Percentiles rank a stretch among this genome's conserved stretches.
Conservation (phyloP, 441 rosid genomes). For the Bocquillonia castaneifolia region DNA sequence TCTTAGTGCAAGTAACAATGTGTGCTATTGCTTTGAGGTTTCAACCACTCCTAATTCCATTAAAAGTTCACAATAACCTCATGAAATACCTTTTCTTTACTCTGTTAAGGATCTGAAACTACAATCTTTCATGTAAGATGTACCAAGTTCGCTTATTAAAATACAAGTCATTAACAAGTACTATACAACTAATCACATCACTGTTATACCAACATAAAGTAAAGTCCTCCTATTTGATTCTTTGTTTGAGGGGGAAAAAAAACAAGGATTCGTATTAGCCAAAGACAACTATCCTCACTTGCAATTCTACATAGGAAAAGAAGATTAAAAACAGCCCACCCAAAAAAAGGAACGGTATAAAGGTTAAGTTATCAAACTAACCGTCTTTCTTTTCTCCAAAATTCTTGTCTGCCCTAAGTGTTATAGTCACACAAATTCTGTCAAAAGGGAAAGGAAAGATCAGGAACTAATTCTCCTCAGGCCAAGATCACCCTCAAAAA, state of each 20-base stretch:
- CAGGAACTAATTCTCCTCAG: neutral
- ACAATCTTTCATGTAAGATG: neutral
- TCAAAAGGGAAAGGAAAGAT: neutral
- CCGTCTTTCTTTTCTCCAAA: slow-evolving; percentile 2
- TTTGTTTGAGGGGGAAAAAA: neutral
- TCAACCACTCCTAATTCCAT: neutral
- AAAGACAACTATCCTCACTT: neutral
- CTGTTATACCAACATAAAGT: neutral
- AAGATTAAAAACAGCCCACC: neutral
- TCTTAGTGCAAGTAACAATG: neutral
- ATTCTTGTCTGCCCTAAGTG: neutral
- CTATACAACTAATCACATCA: neutral
- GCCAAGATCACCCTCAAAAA: neutral
- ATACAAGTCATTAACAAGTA: slow-evolving; percentile 3
- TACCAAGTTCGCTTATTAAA: neutral
- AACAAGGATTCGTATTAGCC: neutral
- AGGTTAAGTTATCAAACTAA: neutral
- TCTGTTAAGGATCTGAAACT: neutral
- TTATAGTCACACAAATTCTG: neutral
- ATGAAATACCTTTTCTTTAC: neutral
- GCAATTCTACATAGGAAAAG: neutral
- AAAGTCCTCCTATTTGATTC: neutral
- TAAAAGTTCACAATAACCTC: neutral
- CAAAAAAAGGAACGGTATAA: neutral
- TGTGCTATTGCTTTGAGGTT: neutral